Evolutionary conservation across 75 land plant genomes (phyloP).

Genomic region (Selaginella tamariscina): DNA sequence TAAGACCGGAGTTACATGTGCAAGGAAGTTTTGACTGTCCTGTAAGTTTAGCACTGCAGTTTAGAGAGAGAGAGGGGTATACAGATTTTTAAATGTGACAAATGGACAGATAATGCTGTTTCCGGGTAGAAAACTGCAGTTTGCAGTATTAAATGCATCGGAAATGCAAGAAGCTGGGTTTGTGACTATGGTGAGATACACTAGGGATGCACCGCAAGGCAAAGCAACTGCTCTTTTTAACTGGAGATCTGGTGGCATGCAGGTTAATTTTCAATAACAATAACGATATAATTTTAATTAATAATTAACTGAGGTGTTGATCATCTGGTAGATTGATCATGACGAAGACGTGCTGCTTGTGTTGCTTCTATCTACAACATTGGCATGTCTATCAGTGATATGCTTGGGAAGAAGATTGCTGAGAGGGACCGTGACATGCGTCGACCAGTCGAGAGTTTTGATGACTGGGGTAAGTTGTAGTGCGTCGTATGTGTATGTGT

Average conservation of each 20-base stretch:
- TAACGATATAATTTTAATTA: no score
- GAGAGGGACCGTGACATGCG: slow-evolving; percentile 19
- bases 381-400: slow-evolving; percentile 44
- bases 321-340: slow-evolving; percentile 9
- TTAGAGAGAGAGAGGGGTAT: no score
- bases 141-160: slow-evolving; percentile 31
- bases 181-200: slow-evolving; percentile 52
- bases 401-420: slow-evolving; percentile 47
- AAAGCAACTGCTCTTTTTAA: slow-evolving; percentile 56
- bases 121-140: slow-evolving; percentile 60
- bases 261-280: slow-evolving; percentile 24
- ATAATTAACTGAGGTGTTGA: no score
- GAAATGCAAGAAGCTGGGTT: slow-evolving; percentile 30
- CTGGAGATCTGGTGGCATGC: slow-evolving; percentile 37
- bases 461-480: no score
- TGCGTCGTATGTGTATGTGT: neutral
- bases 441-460: slow-evolving; percentile 25
- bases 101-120: slow-evolving; percentile 51
- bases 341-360: slow-evolving; percentile 15
- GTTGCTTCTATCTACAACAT: slow-evolving; percentile 26
- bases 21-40: slow-evolving; percentile 10
- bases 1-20: neutral
- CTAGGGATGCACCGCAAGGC: slow-evolving; percentile 54
- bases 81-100: no score
- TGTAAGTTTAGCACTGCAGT: neutral